Conservation (phyloP, 345 rosid species). For the Streptanthus diversifolius region DNA sequence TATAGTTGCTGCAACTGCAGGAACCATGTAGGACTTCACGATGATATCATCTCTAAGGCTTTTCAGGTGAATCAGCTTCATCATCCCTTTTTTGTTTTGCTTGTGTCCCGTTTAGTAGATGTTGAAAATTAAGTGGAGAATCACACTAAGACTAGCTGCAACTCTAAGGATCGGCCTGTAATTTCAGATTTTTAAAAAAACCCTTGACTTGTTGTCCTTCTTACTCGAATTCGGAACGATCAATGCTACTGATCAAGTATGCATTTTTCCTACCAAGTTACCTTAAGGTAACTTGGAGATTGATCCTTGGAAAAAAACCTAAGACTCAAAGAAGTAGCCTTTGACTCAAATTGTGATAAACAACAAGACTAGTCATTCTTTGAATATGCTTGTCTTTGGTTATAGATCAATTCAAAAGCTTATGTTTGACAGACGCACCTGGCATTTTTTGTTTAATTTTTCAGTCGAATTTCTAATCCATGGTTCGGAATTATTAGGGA, state of each 20-base stretch:
- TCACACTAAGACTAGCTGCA: neutral
- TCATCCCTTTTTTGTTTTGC: neutral
- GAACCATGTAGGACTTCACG: slow-evolving; percentile 82
- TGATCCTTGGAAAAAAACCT: neutral
- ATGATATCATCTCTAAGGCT: slow-evolving; percentile 85
- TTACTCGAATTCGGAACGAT: neutral
- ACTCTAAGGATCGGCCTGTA: neutral
- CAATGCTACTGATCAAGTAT: neutral
- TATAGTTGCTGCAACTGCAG: slow-evolving; percentile 86
- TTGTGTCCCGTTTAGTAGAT: neutral
- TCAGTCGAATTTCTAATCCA: neutral
- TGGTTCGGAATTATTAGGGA: slow-evolving; percentile 42
- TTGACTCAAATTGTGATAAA: neutral
- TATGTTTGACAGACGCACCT: neutral
- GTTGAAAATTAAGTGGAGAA: neutral
- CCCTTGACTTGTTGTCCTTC: neutral
- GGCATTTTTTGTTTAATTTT: too few species aligned
- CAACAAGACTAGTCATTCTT: neutral
- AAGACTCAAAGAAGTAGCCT: neutral
- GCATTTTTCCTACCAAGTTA: neutral
- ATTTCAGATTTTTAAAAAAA: neutral
- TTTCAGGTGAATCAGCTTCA: slow-evolving; percentile 66
- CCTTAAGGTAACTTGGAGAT: too few species aligned
- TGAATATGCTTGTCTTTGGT: neutral
- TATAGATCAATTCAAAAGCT: neutral